Conservation (phyloP, 192 early-diverging fungal genomes). For the Gamsiella multidivaricata region DNA sequence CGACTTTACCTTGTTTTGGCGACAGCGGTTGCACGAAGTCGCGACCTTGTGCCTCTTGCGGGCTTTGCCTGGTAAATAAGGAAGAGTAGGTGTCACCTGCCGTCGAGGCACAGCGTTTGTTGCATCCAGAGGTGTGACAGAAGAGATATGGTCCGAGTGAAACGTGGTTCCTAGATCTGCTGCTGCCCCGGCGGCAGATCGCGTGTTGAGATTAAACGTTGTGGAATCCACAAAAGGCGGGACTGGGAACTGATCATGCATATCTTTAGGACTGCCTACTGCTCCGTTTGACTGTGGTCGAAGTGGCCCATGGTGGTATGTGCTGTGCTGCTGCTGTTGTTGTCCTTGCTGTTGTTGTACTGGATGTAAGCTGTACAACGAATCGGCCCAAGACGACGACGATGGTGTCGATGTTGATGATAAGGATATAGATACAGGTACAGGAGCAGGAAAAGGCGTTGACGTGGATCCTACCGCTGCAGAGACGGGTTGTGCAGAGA, state of each 20-base stretch:
- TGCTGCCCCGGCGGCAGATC: not conserved
- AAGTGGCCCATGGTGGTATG: not conserved
- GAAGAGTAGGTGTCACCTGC: not conserved
- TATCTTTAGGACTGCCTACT: not conserved
- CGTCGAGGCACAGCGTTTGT: not conserved
- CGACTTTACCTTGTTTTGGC: constrained; percentile 26
- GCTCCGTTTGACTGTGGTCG: not conserved
- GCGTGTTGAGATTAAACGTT: not conserved
- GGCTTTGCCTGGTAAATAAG: not conserved
- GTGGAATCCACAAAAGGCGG: not conserved
- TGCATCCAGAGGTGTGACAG: not conserved
- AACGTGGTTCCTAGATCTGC: not conserved
- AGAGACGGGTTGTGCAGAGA: not conserved
- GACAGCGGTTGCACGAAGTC: constrained; percentile 41
- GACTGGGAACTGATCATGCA: not conserved
- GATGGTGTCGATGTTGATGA: not conserved
- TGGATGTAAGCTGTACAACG: not conserved
- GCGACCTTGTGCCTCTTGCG: constrained; percentile 44
- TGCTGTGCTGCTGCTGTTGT: constrained; percentile 1
- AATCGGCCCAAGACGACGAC: not conserved
- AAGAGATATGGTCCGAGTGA: not conserved
- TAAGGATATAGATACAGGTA: not conserved
- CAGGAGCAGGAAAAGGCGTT: not conserved
- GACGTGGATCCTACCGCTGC: no score
- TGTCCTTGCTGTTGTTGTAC: not conserved